Conservation (phyloP, 169 alveolate species). For the Theileria annulata region DNA sequence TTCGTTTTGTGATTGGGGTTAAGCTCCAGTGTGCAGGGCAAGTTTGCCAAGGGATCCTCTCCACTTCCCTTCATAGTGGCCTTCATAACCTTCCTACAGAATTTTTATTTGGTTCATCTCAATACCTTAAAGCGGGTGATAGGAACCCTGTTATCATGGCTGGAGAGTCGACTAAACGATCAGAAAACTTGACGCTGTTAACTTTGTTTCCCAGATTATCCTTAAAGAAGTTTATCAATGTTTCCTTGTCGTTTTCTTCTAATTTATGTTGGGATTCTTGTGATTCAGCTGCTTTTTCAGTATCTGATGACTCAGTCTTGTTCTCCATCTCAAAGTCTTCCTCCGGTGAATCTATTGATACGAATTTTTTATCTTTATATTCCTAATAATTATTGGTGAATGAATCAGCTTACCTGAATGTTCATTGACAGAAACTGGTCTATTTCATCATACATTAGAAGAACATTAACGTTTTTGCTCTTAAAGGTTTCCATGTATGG, state of each 20-base stretch:
- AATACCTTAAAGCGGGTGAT: slow-evolving; percentile 78
- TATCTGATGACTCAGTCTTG: slow-evolving; percentile 26
- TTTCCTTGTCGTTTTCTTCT: slow-evolving; percentile 23
- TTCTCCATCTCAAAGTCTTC: slow-evolving; percentile 66
- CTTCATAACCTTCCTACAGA: slow-evolving; percentile 72
- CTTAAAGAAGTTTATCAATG: slow-evolving; percentile 38
- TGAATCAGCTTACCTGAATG: slow-evolving; percentile 48
- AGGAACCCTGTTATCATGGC: slow-evolving; percentile 88
- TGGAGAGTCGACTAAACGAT: slow-evolving; percentile 84
- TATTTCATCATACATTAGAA: slow-evolving; percentile 85
- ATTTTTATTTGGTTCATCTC: slow-evolving; percentile 6
- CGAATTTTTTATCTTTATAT: slow-evolving; percentile 70
- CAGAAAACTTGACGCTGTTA: slow-evolving; percentile 84
- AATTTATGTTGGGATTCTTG: slow-evolving; percentile 48
- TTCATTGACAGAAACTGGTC: slow-evolving; percentile 87
- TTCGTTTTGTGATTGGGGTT: slow-evolving; percentile 79
- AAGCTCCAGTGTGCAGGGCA: slow-evolving; percentile 84
- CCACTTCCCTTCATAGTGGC: slow-evolving; percentile 77
- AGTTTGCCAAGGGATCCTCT: slow-evolving; percentile 61
- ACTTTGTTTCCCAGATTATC: slow-evolving; percentile 74
- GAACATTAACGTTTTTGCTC: slow-evolving; percentile 76
- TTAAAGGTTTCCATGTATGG: slow-evolving; percentile 89
- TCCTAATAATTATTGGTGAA: slow-evolving; percentile 16
- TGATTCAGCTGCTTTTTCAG: slow-evolving; percentile 37
- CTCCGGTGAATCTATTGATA: slow-evolving; percentile 72